Percentiles rank a stretch among this genome's conserved stretches.
phyloP scores from a whole-genome alignment of 495 filamentous ascomycete species.

The Podospora sp. region DNA sequence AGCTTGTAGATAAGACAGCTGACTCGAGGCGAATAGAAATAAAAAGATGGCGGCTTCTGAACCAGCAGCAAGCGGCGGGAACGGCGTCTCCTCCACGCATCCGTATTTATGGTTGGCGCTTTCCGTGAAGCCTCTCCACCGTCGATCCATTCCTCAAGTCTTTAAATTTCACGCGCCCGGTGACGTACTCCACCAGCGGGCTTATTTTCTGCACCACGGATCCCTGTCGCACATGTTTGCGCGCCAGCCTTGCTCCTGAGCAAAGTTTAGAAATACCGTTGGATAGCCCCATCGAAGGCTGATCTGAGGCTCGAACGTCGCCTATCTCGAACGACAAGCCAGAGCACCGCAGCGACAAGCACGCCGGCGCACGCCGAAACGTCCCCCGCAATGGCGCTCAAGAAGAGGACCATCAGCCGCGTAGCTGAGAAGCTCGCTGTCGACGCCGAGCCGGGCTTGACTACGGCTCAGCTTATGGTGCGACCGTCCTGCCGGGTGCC shows the following conservation, averaged over 20 bases:
- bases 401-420: constrained; percentile 27
- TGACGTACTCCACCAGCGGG: constrained; percentile 8
- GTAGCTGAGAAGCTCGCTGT: constrained; percentile 66
- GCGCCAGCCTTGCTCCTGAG: not conserved
- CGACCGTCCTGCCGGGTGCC: constrained; percentile 18
- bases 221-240: not conserved
- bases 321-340: not conserved
- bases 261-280: not conserved
- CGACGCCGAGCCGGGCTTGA: constrained; percentile 74
- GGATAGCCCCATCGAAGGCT: not conserved
- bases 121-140: constrained; percentile 2
- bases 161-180: not conserved
- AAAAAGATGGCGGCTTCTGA: not conserved
- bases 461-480: constrained; percentile 79
- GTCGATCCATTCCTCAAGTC: constrained; percentile 14
- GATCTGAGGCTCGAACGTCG: not conserved
- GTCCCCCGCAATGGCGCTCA: constrained; percentile 7
- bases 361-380: not conserved
- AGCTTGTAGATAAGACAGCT: not conserved
- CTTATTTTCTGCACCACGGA: not conserved
- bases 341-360: not conserved
- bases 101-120: not conserved
- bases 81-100: not conserved
- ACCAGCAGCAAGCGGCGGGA: not conserved
- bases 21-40: not conserved